Percentiles rank a stretch among this genome's conserved stretches.
Conservation (phyloP, 768 basidiomycete genomes). For the Mycena belliarum region DNA sequence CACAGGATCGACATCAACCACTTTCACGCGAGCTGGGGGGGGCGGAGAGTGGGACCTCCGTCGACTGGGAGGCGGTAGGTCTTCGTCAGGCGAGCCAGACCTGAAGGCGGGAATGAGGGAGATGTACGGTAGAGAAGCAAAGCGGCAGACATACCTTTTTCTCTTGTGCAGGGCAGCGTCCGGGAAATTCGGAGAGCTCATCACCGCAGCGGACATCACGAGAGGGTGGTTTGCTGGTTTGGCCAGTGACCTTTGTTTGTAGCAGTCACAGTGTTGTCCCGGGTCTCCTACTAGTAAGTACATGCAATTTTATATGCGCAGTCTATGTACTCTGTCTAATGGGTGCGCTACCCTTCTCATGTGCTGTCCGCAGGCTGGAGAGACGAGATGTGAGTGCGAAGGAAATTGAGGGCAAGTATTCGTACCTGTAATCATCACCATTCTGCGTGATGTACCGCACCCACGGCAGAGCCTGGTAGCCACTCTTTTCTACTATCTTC, state of each 20-base stretch:
- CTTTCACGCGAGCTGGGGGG: constrained; percentile 31
- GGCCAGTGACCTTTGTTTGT: too few species aligned
- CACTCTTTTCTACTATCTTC: constrained; percentile 98
- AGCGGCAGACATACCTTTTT: constrained; percentile 42
- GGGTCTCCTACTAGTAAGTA: too few species aligned
- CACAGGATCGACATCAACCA: constrained; percentile 75
- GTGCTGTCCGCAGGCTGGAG: constrained; percentile 70
- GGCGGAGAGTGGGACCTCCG: constrained; percentile 48
- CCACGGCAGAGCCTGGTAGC: constrained; percentile 96
- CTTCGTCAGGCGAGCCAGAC: constrained; percentile 48
- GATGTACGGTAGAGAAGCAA: neutral
- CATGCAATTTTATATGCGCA: constrained; percentile 2
- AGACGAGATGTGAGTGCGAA: neutral
- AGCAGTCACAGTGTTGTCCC: too few species aligned
- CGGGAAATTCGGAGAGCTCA: constrained; percentile 8
- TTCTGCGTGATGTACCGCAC: constrained; percentile 93
- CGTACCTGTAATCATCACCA: constrained; percentile 86
- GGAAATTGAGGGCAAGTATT: neutral
- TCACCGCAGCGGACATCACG: constrained; percentile 1
- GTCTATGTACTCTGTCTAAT: constrained; percentile 41
- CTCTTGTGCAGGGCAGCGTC: constrained; percentile 38
- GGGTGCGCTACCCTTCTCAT: constrained; percentile 72
- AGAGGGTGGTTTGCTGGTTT: too few species aligned
- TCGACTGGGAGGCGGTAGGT: constrained; percentile 45
- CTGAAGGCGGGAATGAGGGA: constrained; percentile 31